These are phyloP conservation scores for Tephrocybe sp. DNA, from an alignment of 768 basidiomycete genomes.

Conservation along the genomic window DNA sequence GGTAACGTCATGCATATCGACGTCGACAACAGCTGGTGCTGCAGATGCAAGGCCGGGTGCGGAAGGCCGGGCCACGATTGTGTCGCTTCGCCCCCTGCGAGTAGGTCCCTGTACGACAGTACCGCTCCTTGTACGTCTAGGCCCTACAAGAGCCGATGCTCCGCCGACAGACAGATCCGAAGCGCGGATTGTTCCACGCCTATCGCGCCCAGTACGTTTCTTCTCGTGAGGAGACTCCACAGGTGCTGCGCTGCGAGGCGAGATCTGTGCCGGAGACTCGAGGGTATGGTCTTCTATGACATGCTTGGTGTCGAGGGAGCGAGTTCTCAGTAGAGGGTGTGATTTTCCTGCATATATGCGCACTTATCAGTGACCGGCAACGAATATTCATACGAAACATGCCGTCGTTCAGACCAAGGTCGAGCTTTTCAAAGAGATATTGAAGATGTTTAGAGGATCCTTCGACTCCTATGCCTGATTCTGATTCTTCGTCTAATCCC, in stretches of 20 bases:
- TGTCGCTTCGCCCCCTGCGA: conserved; percentile 21
- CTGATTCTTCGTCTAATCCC: conserved; percentile 2
- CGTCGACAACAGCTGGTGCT: conserved; percentile 1
- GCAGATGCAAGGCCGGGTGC: conserved; percentile 5
- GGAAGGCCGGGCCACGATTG: conserved; percentile 17
- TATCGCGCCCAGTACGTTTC: conserved; percentile 25
- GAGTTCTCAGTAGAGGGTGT: conserved; percentile 7
- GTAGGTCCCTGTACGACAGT: conserved; percentile 33
- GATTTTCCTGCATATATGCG: conserved; percentile 3
- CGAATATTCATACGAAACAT: background rate
- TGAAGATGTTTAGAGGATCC: conserved; percentile 7
- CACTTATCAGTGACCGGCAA: background rate
- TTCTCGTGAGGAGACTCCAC: background rate
- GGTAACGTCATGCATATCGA: conserved; percentile 5
- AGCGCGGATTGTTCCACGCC: conserved; percentile 49
- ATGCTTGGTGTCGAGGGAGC: conserved; percentile 13
- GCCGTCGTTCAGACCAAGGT: conserved; percentile 12
- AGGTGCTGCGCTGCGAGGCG: conserved; percentile 6
- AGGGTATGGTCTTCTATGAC: conserved; percentile 6
- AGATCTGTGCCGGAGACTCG: conserved; percentile 13
- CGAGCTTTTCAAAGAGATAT: conserved; percentile 18
- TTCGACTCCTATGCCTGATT: background rate
- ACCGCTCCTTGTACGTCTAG: conserved; percentile 46
- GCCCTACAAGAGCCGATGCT: conserved; percentile 11
- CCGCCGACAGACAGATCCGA: conserved; percentile 34